Percentiles rank a stretch among this genome's conserved stretches.
Conservation (phyloP, 257 asterid genomes). For the Solanum bukasovii region DNA sequence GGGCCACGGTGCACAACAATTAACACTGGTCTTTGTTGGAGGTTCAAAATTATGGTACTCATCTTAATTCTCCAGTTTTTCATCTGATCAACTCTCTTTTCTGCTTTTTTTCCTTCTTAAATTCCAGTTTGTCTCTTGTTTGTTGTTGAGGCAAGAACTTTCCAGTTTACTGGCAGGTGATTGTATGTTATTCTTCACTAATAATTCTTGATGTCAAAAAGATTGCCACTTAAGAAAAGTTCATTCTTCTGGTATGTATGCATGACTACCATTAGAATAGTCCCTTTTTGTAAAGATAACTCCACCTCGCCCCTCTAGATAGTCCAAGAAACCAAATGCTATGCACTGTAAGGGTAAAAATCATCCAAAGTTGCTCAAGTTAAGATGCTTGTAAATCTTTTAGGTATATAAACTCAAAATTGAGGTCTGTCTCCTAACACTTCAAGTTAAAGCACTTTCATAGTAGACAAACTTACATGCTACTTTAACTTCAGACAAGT, state of each 20-base stretch:
- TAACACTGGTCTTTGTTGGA: slow-evolving; percentile 87
- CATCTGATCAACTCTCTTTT: not conserved
- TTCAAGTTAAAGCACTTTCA: not conserved
- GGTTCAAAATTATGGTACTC: slow-evolving; percentile 71
- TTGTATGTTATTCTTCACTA: not conserved
- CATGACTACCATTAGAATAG: not conserved
- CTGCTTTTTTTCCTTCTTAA: not conserved
- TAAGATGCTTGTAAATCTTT: not conserved
- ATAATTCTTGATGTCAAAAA: not conserved
- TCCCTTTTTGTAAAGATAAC: not conserved
- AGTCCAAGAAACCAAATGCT: not conserved
- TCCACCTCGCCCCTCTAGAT: not conserved
- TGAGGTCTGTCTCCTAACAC: not conserved
- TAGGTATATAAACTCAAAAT: not conserved
- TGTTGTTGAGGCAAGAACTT: not conserved
- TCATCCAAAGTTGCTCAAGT: not conserved
- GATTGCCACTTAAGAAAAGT: not conserved
- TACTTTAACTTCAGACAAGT: not conserved
- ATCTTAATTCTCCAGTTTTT: not conserved
- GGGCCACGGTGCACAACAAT: slow-evolving; percentile 97
- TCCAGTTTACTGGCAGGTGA: not conserved
- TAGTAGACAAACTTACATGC: not conserved
- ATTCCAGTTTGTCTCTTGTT: not conserved
- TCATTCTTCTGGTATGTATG: not conserved
- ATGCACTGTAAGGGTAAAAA: not conserved